These are phyloP conservation scores for Kandelia obovata DNA, from an alignment of 345 rosid genomes.

Conservation along the genomic window DNA sequence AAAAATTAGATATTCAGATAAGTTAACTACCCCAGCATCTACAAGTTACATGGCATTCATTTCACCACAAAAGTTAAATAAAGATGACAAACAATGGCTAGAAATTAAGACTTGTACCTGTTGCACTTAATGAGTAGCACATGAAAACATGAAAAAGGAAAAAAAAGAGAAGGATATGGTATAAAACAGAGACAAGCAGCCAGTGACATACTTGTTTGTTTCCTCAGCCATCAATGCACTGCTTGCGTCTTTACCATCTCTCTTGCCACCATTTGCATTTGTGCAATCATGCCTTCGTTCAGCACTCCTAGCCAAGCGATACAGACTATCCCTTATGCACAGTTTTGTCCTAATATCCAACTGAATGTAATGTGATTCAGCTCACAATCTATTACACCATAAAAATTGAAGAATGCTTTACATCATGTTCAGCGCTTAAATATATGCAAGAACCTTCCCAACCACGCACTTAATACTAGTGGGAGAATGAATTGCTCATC, in stretches of 20 bases:
- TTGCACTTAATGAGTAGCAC: background rate
- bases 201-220: conserved; percentile 55
- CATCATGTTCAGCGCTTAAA: background rate
- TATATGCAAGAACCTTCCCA: background rate
- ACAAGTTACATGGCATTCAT: too few species aligned
- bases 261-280: conserved; percentile 36
- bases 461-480: background rate
- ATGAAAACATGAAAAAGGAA: background rate
- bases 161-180: background rate
- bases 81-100: too few species aligned
- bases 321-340: conserved; percentile 88
- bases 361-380: conserved; percentile 39
- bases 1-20: too few species aligned
- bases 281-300: conserved; percentile 64
- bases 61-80: too few species aligned
- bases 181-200: conserved; percentile 5
- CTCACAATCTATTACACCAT: conserved; percentile 9
- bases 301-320: conserved; percentile 88
- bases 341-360: conserved; percentile 86
- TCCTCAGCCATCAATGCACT: conserved; percentile 44
- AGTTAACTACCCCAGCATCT: too few species aligned
- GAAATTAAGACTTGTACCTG: too few species aligned
- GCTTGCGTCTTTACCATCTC: conserved; percentile 37
- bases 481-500: background rate
- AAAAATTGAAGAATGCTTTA: background rate